Evolutionary conservation across 2,329 filamentous ascomycete species (phyloP).

Genomic region (Arthrobotrys entomopaga): DNA sequence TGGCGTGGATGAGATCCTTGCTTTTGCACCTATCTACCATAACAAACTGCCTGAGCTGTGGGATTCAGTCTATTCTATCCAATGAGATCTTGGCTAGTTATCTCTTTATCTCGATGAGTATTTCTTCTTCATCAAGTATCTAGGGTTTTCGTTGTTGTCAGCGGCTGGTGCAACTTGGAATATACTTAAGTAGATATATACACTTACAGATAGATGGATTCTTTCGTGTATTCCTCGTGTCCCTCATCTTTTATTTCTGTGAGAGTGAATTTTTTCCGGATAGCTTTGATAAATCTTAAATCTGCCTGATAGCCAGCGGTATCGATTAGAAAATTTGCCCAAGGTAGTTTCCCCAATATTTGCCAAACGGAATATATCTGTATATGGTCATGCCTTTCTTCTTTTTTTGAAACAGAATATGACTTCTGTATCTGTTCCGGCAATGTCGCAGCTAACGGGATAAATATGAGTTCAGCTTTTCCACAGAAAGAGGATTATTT

Average conservation of each 20-base stretch:
- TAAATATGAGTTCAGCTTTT: not conserved
- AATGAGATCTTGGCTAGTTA: no score
- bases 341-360: not conserved
- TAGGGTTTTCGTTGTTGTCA: not conserved
- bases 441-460: constrained; percentile 55
- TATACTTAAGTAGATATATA: not conserved
- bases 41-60: no score
- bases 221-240: constrained; percentile 63
- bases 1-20: no score
- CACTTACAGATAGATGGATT: constrained; percentile 67
- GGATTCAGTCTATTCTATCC: no score
- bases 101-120: no score
- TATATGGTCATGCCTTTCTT: constrained; percentile 69
- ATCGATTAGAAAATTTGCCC: not conserved
- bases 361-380: not conserved
- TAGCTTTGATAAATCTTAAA: constrained; percentile 67
- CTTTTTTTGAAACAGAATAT: constrained; percentile 97
- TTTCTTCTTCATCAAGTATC: constrained; percentile 52
- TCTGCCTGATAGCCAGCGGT: constrained; percentile 61
- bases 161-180: not conserved
- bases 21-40: no score
- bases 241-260: constrained; percentile 66
- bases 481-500: not conserved
- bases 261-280: constrained; percentile 66
- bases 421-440: constrained; percentile 65